Evolutionary conservation across 495 filamentous ascomycete genomes (phyloP).

Genomic region (Penicillium soppii): DNA sequence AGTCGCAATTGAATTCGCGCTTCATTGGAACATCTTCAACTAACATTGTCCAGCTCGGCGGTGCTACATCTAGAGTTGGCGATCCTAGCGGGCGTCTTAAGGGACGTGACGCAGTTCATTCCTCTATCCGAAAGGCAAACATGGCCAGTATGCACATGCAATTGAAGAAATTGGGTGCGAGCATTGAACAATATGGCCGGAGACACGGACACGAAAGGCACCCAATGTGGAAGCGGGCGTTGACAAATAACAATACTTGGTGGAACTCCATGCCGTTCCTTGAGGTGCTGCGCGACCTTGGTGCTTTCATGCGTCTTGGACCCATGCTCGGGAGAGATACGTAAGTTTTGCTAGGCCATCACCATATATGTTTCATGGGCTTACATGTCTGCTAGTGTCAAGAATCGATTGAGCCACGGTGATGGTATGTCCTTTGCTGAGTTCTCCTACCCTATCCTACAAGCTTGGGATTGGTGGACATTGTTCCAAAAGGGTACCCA

Average conservation of each 20-base stretch:
- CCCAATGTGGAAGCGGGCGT: slow-evolving; percentile 59
- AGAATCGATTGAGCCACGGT: slow-evolving; percentile 71
- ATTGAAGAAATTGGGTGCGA: slow-evolving; percentile 71
- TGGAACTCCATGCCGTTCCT: slow-evolving; percentile 65
- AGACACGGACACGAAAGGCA: slow-evolving; percentile 60
- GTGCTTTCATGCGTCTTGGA: slow-evolving; percentile 69
- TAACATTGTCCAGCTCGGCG: slow-evolving; percentile 61
- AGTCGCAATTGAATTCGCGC: slow-evolving; percentile 11
- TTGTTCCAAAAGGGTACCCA: slow-evolving; percentile 67
- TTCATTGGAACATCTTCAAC: neutral
- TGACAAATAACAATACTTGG: slow-evolving; percentile 82
- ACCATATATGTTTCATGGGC: neutral
- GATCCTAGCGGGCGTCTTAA: slow-evolving; percentile 79
- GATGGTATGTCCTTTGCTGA: slow-evolving; percentile 94
- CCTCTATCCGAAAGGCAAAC: slow-evolving; percentile 60
- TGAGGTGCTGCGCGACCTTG: slow-evolving; percentile 71
- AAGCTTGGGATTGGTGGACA: slow-evolving; percentile 96
- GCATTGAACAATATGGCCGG: slow-evolving; percentile 61
- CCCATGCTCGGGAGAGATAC: slow-evolving; percentile 88
- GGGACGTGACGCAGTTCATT: slow-evolving; percentile 58
- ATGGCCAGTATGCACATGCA: slow-evolving; percentile 78
- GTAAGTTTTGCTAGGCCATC: slow-evolving; percentile 49
- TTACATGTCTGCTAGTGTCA: slow-evolving; percentile 59
- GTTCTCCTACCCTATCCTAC: slow-evolving; percentile 88
- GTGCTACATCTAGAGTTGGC: slow-evolving; percentile 80